These are phyloP conservation scores for Saccharomycopsis microspora DNA, from an alignment of 805 yeast species.

Conservation along the genomic window DNA sequence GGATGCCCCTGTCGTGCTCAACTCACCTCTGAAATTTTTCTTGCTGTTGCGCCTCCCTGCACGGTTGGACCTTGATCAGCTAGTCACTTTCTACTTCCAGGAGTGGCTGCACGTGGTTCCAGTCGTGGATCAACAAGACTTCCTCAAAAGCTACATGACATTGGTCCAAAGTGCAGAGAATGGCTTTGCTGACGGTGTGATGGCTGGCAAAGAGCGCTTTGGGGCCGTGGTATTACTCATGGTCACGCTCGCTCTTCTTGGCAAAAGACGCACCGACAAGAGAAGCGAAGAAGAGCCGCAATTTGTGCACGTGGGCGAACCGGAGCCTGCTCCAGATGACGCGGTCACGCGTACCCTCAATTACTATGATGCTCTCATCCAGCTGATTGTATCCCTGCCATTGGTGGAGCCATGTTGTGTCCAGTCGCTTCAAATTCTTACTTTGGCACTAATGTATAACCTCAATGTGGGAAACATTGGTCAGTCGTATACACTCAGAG, in stretches of 20 bases:
- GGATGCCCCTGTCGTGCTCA: constrained; percentile 25
- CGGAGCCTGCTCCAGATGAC: neutral
- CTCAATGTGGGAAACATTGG: constrained; percentile 62
- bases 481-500: constrained; percentile 66
- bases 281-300: neutral
- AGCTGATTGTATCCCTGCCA: constrained; percentile 52
- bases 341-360: constrained; percentile 22
- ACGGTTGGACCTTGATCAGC: constrained; percentile 52
- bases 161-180: constrained; percentile 36
- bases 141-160: constrained; percentile 44
- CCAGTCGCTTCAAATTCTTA: constrained; percentile 56
- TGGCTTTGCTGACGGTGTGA: constrained; percentile 28
- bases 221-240: constrained; percentile 40
- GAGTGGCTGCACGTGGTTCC: constrained; percentile 72
- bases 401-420: constrained; percentile 49
- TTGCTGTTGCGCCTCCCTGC: constrained; percentile 34
- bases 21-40: constrained; percentile 31
- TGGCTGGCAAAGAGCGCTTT: constrained; percentile 39
- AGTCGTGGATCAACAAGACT: constrained; percentile 56
- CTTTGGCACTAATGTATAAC: constrained; percentile 61
- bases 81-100: constrained; percentile 57
- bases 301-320: neutral
- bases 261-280: constrained; percentile 3
- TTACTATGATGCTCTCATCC: constrained; percentile 49
- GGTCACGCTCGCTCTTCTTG: constrained; percentile 34